phyloP scores from a whole-genome alignment of 2,329 filamentous ascomycete genomes.

The Cryphonectria nitschkei region DNA sequence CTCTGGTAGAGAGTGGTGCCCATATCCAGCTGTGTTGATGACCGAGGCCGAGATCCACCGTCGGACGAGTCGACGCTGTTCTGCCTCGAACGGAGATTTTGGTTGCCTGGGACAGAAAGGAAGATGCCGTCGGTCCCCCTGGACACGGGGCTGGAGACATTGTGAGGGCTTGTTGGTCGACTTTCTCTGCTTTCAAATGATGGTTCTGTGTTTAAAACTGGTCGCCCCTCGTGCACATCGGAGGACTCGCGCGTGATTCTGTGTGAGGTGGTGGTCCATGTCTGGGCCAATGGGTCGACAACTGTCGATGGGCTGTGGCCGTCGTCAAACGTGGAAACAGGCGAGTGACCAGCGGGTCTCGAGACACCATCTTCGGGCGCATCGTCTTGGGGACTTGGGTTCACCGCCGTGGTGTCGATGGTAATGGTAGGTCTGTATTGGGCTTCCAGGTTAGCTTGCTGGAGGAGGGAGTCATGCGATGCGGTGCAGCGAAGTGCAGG shows the following conservation, averaged over 20 bases:
- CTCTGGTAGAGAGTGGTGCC: conserved; percentile 50
- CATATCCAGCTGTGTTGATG: conserved; percentile 67
- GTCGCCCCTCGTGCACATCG: conserved; percentile 33
- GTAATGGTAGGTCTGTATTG: conserved; percentile 55
- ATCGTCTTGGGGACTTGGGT: conserved; percentile 35
- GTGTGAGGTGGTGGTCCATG: conserved; percentile 36
- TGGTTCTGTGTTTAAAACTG: conserved; percentile 57
- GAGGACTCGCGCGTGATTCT: conserved; percentile 34
- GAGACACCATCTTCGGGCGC: conserved; percentile 38
- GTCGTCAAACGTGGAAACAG: conserved; percentile 44
- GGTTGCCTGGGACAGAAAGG: conserved; percentile 63
- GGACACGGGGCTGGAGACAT: conserved; percentile 64
- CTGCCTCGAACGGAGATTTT: conserved; percentile 61
- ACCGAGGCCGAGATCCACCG: conserved; percentile 57
- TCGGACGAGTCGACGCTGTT: conserved; percentile 73
- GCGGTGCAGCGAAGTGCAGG: conserved; percentile 22
- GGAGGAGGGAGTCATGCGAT: conserved; percentile 29
- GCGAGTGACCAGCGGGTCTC: conserved; percentile 38
- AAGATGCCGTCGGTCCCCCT: conserved; percentile 55
- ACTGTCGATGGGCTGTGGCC: conserved; percentile 45
- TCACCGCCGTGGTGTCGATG: conserved; percentile 54
- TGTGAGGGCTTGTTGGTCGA: conserved; percentile 72
- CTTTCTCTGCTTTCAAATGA: conserved; percentile 70
- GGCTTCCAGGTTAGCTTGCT: conserved; percentile 28
- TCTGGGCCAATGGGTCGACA: conserved; percentile 38